Evolutionary conservation across 1,284 basidiomycete genomes (phyloP).

Genomic region (Boletus hoseneyae): DNA sequence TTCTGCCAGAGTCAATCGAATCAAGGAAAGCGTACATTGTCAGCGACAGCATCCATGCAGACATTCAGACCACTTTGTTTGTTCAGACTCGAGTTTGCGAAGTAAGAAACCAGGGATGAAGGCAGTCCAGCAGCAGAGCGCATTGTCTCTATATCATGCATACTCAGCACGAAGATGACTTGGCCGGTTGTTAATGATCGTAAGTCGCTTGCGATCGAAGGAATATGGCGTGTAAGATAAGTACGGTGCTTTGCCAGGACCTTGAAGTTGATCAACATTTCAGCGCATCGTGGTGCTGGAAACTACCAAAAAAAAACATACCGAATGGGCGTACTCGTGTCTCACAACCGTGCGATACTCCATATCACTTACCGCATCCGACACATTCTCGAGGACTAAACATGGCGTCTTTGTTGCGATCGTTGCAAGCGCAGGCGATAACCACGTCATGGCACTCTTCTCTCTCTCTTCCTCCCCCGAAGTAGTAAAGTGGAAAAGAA

Average conservation of each 20-base stretch:
- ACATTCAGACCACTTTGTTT: conserved; percentile 60
- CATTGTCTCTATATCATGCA: conserved; percentile 89
- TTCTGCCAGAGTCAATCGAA: background rate
- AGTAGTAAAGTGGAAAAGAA: conserved; percentile 74
- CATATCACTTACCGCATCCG: conserved; percentile 86
- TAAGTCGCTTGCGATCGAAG: conserved; percentile 70
- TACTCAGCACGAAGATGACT: conserved; percentile 82
- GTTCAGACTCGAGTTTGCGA: conserved; percentile 87
- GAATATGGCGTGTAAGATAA: conserved; percentile 63
- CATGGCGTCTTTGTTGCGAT: conserved; percentile 89
- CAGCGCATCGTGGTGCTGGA: background rate
- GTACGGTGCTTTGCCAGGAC: conserved; percentile 67
- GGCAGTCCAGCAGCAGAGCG: conserved; percentile 79
- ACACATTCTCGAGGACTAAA: conserved; percentile 78
- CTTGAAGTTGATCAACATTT: conserved; percentile 36
- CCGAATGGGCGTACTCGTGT: conserved; percentile 81
- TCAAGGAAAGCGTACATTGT: conserved; percentile 56
- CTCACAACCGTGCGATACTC: conserved; percentile 93
- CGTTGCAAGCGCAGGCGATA: conserved; percentile 69
- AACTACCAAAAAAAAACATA: conserved; percentile 28
- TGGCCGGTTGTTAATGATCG: conserved; percentile 80
- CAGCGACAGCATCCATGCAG: conserved; percentile 84
- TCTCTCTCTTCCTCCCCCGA: conserved; percentile 43
- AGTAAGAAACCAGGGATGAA: conserved; percentile 85
- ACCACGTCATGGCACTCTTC: conserved; percentile 68